Evolutionary conservation across 208 protist species (phyloP), one percentile per base, ranked within the genome.

Genomic region (Acanthamoeba castellanii): DNA sequence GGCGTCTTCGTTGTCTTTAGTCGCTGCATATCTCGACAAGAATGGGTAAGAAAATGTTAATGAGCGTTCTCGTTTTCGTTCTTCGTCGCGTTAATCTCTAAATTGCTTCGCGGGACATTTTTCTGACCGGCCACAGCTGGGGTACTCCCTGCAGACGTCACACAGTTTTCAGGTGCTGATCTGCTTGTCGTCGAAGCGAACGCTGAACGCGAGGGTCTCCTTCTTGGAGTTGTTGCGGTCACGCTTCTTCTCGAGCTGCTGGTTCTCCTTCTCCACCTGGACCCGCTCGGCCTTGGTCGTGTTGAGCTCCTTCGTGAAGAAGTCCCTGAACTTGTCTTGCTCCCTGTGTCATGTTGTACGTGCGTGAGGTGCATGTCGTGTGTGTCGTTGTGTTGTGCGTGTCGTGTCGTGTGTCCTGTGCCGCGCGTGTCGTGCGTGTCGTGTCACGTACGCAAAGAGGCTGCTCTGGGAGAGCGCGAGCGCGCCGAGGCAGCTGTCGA

Each of bases 401-500:
- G 27, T 70, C n/a, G n/a, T n/a, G n/a, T n/a, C 57, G 57, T 37
- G 1, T 1, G 34, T 8, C 68, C 5, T 27, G 61, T 27, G n/a
- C 25, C 5, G 5, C 5, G 61, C 61, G n/a, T 70, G 25, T 32
- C 61, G 61, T 32, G n/a, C 61, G n/a, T 70, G 61, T 64, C 57
- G 57, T 20, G 57, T 25, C n/a, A 78, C 70, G 70, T 78, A 78
- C 70, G 70, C 70, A 78, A 50, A 78, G 70, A 78, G 70, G 34
- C 70, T 47, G 70, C 70, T 78, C n/a, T 45, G 1, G 70, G 70
- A 78, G 37, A 78, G 70, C 6, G 70, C 78, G 14, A 87, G 18
- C 2, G 78, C 16, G 42, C 78, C 78, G 4, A 87, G 78, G 78
- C 78, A 87, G 78, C 78, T 87, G n/a, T 87, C 78, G 50, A 55